Evolutionary conservation across 2,329 filamentous ascomycete species (phyloP).

Genomic region (Epichloe coenophiala): DNA sequence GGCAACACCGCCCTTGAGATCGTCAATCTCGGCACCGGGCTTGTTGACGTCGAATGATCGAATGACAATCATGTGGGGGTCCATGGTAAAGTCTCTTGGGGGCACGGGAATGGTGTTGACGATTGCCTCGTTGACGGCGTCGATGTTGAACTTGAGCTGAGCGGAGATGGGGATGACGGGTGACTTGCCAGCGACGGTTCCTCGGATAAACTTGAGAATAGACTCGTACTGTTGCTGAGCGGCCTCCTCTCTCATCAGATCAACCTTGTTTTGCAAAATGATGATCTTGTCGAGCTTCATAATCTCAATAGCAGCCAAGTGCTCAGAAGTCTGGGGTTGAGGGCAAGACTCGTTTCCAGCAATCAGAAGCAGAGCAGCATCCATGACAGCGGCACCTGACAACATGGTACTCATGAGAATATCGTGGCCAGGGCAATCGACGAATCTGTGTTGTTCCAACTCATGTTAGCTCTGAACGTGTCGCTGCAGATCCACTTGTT

Average conservation of each 20-base stretch:
- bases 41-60: constrained; percentile 99
- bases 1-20: constrained; percentile 95
- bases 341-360: constrained; percentile 98
- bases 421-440: constrained; percentile 98
- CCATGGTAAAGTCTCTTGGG: constrained; percentile 74
- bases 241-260: constrained; percentile 92
- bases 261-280: constrained; percentile 98
- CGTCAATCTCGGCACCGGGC: constrained; percentile 95
- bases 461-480: constrained; percentile 6
- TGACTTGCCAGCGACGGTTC: constrained; percentile 86
- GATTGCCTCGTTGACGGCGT: constrained; percentile 91
- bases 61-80: constrained; percentile 98
- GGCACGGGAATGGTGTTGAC: constrained; percentile 92
- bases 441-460: constrained; percentile 48
- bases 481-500: not conserved
- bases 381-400: constrained; percentile 98
- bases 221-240: constrained; percentile 91
- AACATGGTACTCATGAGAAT: constrained; percentile 99
- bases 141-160: constrained; percentile 98
- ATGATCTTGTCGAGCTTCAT: constrained; percentile 99
- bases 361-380: constrained; percentile 89
- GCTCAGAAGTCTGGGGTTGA: constrained; percentile 95
- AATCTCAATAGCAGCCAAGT: constrained; percentile 97
- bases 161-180: constrained; percentile 95
- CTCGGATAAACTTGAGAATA: constrained; percentile 95